Percentiles rank a stretch among this genome's conserved stretches.
Evolutionary conservation across 1,284 basidiomycete species (phyloP).

Genomic region (Fomitopsis schrenkii): DNA sequence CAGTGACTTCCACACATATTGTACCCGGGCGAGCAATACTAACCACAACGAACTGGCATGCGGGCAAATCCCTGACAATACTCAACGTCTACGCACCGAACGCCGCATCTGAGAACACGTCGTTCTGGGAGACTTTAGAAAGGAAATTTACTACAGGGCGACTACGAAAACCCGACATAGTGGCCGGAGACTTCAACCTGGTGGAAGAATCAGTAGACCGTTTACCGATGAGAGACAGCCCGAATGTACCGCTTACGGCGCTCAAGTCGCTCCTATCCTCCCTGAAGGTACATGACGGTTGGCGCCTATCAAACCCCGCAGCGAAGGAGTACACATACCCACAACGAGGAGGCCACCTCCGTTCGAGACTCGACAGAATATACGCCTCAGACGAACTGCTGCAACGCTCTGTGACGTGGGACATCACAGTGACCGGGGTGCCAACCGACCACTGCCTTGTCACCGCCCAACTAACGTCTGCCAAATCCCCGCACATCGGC

Average conservation of each 20-base stretch:
- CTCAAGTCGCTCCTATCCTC: not conserved
- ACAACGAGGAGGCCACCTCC: not conserved
- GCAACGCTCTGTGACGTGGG: not conserved
- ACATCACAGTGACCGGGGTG: not conserved
- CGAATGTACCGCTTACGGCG: not conserved
- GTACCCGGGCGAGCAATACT: not conserved
- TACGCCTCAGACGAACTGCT: not conserved
- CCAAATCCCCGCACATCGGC: not conserved
- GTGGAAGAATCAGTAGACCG: not conserved
- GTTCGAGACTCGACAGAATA: not conserved
- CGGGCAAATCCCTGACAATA: not conserved
- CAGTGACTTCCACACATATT: not conserved
- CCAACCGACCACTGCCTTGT: not conserved
- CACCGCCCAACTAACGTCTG: not conserved
- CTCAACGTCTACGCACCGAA: not conserved
- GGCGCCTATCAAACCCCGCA: not conserved
- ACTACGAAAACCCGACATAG: not conserved
- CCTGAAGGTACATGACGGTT: not conserved
- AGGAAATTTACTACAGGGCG: not conserved
- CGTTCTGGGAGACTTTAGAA: not conserved
- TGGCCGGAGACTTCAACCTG: no score
- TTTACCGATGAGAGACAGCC: not conserved
- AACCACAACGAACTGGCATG: not conserved
- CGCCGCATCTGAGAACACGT: not conserved
- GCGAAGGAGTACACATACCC: not conserved